Evolutionary conservation across 495 filamentous ascomycete species (phyloP), one percentile per base, ranked within the genome.

Genomic region (Hypoxylon cercidicola): DNA sequence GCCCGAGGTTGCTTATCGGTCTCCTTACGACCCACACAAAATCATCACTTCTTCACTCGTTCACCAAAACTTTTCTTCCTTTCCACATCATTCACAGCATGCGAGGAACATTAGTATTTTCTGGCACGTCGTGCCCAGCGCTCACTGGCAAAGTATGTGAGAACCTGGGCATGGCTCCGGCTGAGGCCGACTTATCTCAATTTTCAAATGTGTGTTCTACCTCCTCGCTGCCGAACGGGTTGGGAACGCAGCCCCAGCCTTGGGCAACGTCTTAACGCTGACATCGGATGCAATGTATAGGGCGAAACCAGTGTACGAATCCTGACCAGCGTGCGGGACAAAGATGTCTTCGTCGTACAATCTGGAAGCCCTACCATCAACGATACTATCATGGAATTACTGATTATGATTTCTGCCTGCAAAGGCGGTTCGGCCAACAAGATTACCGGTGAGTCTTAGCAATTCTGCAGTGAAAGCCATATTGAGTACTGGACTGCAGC

Each of bases 291-390:
- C 79, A 92, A 57, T 52, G 28, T 66, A 40, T 86, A 97, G 83
- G 96, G 96, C 72, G 95, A 99, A 83, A 99, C 96, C 34, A 93
- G 90, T 66, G 96, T 99, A 69, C 89, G 92, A 75, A 93, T 99
- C 72, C 83, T 92, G 74, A 92, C 90, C 40, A 97, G 94, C 51
- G 91, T 99, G 49, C 90, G 95, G 53, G 94, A 99, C 71, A 95
- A 99, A 75, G 93, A 99, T 85, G 93, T 99, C 57, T 99, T 98
- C 78, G 93, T 99, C 72, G 90, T 99, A 15, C 95, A 99, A 84
- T 97, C 94, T 66, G 95, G 95, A 53, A 97, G 96, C 77, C 82
- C 85, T 70, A 93, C 91, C 85, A 96, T 97, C 84, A 99, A 99
- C 79, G 96, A 99, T 78, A 94, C 91, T 64, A 90, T 99, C 71